phyloP scores from a whole-genome alignment of 345 rosid genomes.

The Durio zibethinus region DNA sequence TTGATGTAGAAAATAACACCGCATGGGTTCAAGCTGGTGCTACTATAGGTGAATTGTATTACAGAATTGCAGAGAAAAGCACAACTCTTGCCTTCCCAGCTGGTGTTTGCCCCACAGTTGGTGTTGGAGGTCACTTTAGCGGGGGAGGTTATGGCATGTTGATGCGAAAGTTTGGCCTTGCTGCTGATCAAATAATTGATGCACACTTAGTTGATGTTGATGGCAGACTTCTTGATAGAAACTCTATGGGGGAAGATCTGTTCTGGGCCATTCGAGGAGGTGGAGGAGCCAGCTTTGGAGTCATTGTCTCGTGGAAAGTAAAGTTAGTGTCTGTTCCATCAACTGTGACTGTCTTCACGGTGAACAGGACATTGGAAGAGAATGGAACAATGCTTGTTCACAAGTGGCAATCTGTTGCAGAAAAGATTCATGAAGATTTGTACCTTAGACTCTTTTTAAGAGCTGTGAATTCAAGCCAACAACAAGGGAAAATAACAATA shows the following conservation, averaged over 20 bases:
- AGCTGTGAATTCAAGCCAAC: background rate
- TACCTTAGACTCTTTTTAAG: background rate
- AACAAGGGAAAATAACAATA: background rate
- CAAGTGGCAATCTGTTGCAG: background rate
- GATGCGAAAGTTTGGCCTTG: background rate
- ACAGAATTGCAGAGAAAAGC: background rate
- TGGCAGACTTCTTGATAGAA: slow-evolving; percentile 2
- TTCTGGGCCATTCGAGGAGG: slow-evolving; percentile 9
- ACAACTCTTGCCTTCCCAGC: background rate
- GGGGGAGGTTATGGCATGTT: background rate
- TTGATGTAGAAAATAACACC: background rate
- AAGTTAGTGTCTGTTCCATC: background rate
- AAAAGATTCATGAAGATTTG: background rate
- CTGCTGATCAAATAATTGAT: background rate
- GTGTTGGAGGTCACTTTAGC: background rate
- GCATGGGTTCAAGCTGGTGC: slow-evolving; percentile 6
- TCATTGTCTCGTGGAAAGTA: background rate
- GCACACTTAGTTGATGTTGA: background rate
- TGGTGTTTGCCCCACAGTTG: background rate
- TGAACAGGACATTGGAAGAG: background rate
- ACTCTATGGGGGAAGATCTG: slow-evolving; percentile 5
- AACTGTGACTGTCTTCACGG: background rate
- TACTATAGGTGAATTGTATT: background rate
- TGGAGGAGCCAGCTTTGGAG: background rate
- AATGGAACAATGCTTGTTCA: background rate